Base-by-base conservation (phyloP, 2,329 filamentous ascomycete species). In the Aaosphaeria pasadenensis region DNA sequence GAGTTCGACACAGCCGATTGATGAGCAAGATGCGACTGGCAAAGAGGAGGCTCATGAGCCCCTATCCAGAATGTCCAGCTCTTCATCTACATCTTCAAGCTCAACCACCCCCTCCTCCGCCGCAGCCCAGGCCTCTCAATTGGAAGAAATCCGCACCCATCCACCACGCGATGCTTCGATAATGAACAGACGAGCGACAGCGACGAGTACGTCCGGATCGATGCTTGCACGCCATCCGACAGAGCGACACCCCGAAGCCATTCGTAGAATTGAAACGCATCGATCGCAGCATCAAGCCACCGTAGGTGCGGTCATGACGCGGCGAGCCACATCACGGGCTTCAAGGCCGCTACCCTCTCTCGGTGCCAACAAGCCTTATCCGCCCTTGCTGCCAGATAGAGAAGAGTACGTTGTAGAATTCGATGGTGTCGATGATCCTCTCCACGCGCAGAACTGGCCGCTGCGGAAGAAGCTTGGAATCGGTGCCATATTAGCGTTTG, bases 391-490 rank as follows among this genome's bases (percentile, higher is more conserved):
- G 41, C 87, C 87, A 2, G 82, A 85, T 4, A 77, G 80, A 56
- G 88, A 91, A 59, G 83, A 88, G 54, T 92, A 91, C 62, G 87
- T 91, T 0, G 88, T 92, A 42, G 88, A 81, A 45, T 96, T 95
- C 61, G 86, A 91, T 57, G 90, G 90, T 1, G 86, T 84, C 1
- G 80, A 91, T 54, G 91, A 96, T 62, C 90, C 90, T 3, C 64
- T 91, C 52, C 90, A 96, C 69, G 86, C 89, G 0, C 88, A 94
- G 72, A 96, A 96, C 67, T 96, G 91, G 91, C 79, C 88, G 0
- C 68, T 87, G 52, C 82, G 75, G 62, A 91, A 88, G 75, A 96
- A 95, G 83, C 44, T 90, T 38, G 59, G 79, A 5, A 87, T 86
- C 1, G 82, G 83, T 17, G 77, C 78, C 38, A 84, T 91, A 57